phyloP scores from a whole-genome alignment of 192 early-diverging fungal species.

The Backusella circina region DNA sequence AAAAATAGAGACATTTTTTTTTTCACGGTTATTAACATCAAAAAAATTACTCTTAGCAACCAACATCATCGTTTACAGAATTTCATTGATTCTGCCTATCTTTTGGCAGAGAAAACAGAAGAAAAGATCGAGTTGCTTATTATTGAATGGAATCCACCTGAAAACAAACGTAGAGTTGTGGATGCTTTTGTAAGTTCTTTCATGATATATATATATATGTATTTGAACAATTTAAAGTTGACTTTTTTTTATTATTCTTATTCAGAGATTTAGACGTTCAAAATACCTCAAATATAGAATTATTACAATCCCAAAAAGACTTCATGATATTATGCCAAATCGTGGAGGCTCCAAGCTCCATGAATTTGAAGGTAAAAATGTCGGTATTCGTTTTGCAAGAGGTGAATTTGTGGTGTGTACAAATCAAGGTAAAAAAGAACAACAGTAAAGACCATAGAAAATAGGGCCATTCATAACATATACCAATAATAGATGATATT shows the following conservation, averaged over 20 bases:
- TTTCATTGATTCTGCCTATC: constrained; percentile 27
- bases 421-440: constrained; percentile 22
- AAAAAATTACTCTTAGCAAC: not conserved
- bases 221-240: too few relatives aligned
- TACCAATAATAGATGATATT: constrained; percentile 20
- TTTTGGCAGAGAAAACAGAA: constrained; percentile 20
- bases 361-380: constrained; percentile 34
- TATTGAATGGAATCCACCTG: constrained; percentile 30
- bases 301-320: constrained; percentile 20
- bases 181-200: constrained; percentile 18
- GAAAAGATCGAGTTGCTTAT: constrained; percentile 22
- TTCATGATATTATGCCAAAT: constrained; percentile 22
- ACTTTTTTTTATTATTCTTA: not conserved
- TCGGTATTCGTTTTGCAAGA: constrained; percentile 30
- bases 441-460: not conserved
- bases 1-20: too few relatives aligned
- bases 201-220: not conserved
- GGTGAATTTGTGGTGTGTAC: constrained; percentile 34
- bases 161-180: constrained; percentile 7
- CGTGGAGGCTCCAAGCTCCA: not conserved
- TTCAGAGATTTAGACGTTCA: constrained; percentile 28
- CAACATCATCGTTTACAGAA: constrained; percentile 28
- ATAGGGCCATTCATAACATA: not conserved
- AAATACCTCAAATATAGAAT: constrained; percentile 26
- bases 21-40: not conserved